Conservation (phyloP, 208 protist species). For the Leishmania arabica region DNA sequence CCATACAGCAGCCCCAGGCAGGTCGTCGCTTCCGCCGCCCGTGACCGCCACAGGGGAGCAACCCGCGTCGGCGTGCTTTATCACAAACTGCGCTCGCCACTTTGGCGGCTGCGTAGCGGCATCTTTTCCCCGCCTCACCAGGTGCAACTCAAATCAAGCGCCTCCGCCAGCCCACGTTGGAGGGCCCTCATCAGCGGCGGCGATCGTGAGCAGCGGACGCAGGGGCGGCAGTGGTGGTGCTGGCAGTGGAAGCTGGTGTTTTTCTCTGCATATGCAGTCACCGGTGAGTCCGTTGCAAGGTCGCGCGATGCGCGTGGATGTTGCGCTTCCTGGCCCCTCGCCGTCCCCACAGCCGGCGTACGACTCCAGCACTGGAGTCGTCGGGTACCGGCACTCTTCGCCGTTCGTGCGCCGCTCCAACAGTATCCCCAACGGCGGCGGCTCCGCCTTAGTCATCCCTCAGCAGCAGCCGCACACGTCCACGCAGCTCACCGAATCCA, state of each 20-base stretch:
- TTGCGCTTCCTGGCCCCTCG: neutral
- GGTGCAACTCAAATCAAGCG: neutral
- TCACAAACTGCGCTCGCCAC: conserved; percentile 15
- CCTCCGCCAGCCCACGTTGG: conserved; percentile 2
- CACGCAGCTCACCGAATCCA: conserved; percentile 12
- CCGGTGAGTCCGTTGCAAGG: conserved; percentile 3
- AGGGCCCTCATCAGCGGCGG: neutral
- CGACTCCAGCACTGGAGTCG: neutral
- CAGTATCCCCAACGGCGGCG: neutral
- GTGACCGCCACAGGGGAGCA: conserved; percentile 1
- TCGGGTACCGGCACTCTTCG: neutral
- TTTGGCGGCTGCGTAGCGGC: conserved; percentile 13
- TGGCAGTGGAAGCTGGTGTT: neutral
- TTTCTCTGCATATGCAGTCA: neutral
- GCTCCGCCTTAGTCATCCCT: conserved; percentile 8
- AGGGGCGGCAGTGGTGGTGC: neutral
- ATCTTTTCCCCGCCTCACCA: neutral
- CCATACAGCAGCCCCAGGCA: neutral
- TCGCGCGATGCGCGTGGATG: conserved; percentile 11
- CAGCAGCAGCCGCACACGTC: conserved; percentile 6
- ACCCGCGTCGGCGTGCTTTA: neutral
- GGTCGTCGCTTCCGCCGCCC: neutral
- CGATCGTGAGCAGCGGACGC: neutral
- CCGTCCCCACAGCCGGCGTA: conserved; percentile 1
- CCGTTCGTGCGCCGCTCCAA: conserved; percentile 1